Evolutionary conservation across 202 grass and related monocot genomes (phyloP).

Genomic region (Setaria italica): DNA sequence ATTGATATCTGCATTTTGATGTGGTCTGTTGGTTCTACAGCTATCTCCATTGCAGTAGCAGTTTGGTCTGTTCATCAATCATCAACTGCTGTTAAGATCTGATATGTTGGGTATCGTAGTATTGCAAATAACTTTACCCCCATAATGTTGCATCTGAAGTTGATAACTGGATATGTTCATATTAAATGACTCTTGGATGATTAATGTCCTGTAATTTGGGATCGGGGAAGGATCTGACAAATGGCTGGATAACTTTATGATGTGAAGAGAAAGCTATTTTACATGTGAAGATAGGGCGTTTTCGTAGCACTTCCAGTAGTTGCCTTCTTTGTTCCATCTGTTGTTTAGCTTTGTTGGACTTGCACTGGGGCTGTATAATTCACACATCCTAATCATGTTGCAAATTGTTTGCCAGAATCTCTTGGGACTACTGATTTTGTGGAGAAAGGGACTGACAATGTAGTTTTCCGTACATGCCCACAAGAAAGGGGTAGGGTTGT

Average conservation of each 20-base stretch:
- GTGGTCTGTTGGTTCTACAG: slow-evolving; percentile 25
- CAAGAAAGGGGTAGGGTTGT: slow-evolving; percentile 83
- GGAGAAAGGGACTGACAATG: slow-evolving; percentile 80
- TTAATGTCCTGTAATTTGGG: not conserved
- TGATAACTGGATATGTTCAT: slow-evolving; percentile 20
- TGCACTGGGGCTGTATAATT: not conserved
- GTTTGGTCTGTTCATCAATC: not conserved
- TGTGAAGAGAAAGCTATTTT: slow-evolving; percentile 18
- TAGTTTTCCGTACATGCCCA: slow-evolving; percentile 92
- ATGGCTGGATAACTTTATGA: not conserved
- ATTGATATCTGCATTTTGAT: slow-evolving; percentile 36
- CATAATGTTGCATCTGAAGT: slow-evolving; percentile 28
- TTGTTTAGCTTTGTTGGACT: slow-evolving; percentile 18
- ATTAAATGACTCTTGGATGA: slow-evolving; percentile 26
- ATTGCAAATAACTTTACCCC: slow-evolving; percentile 21
- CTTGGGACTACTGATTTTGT: slow-evolving; percentile 94
- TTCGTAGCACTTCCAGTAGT: not conserved
- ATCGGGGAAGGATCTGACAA: not conserved
- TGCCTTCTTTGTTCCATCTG: slow-evolving; percentile 20
- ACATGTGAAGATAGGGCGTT: not conserved
- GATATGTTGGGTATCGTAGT: not conserved
- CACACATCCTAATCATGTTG: slow-evolving; percentile 38
- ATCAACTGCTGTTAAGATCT: not conserved
- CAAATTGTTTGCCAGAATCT: slow-evolving; percentile 58
- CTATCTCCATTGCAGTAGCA: not conserved